Evolutionary conservation across 179 eudicot genomes (phyloP).

Genomic region (Carnegiea gigantea): DNA sequence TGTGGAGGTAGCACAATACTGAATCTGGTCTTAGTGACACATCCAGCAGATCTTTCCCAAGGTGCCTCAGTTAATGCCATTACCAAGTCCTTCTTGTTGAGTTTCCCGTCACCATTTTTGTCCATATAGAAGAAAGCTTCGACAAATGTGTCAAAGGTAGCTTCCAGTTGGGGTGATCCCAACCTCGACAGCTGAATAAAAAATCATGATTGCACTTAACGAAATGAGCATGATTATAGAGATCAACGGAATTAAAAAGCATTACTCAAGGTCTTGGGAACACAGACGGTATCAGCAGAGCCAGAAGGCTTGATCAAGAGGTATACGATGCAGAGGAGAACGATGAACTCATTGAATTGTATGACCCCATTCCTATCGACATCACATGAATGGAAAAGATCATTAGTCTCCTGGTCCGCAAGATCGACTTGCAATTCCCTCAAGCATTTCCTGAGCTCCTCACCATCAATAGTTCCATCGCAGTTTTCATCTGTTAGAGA

Average conservation of each 20-base stretch:
- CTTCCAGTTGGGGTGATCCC: constrained; percentile 47
- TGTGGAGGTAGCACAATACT: constrained; percentile 27
- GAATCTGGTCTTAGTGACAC: constrained; percentile 50
- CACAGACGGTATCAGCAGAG: constrained; percentile 40
- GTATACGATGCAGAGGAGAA: constrained; percentile 62
- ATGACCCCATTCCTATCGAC: constrained; percentile 43
- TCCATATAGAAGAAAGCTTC: constrained; percentile 68
- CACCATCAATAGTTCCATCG: constrained; percentile 48
- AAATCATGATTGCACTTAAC: constrained; percentile 10
- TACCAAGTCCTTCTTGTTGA: constrained; percentile 51
- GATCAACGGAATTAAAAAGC: background rate
- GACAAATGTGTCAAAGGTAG: constrained; percentile 55
- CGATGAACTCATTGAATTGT: constrained; percentile 60
- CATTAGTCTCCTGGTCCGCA: too few relatives aligned
- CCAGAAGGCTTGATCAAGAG: constrained; percentile 44
- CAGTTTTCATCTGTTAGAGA: constrained; percentile 50
- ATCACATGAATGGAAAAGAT: too few relatives aligned
- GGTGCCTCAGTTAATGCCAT: constrained; percentile 52
- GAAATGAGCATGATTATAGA: background rate
- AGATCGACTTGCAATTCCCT: too few relatives aligned
- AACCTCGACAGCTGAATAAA: constrained; percentile 40
- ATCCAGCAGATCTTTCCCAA: constrained; percentile 50
- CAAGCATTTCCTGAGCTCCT: constrained; percentile 35
- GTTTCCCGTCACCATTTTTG: constrained; percentile 67
- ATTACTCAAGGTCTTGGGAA: background rate